Evolutionary conservation across 225 moss, liverwort and hornwort genomes (phyloP).

Genomic region (Bryoerythrophyllum caledonicum): DNA sequence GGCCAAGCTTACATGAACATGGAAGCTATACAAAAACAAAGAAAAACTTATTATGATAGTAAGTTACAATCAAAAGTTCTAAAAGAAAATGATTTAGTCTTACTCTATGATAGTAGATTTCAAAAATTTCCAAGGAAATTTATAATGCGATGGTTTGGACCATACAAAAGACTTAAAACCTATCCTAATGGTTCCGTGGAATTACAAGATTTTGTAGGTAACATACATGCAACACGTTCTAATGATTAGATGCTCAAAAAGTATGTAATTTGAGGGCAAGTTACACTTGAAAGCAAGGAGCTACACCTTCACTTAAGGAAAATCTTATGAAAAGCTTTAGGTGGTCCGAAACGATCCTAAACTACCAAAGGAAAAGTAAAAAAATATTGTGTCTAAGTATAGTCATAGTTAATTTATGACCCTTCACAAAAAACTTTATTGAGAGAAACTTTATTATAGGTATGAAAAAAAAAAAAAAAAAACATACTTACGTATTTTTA

Average conservation of each 20-base stretch:
- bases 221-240: fast-evolving
- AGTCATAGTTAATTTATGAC: too few relatives aligned
- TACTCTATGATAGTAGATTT: too few relatives aligned
- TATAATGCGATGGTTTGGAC: neutral
- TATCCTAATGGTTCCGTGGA: neutral
- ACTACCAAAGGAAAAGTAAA: too few relatives aligned
- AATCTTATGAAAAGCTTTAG: too few relatives aligned
- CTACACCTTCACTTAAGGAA: too few relatives aligned
- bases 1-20: neutral
- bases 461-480: too few relatives aligned
- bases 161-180: neutral
- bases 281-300: neutral
- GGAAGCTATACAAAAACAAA: neutral
- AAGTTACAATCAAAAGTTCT: neutral
- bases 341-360: too few relatives aligned
- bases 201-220: neutral
- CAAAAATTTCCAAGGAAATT: neutral
- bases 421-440: too few relatives aligned
- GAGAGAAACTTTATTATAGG: too few relatives aligned
- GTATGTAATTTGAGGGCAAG: neutral
- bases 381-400: too few relatives aligned
- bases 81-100: neutral
- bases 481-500: too few relatives aligned
- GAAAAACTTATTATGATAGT: neutral
- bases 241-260: neutral